Conservation (phyloP, 2,329 filamentous ascomycete genomes). For the Botrytis squamosa region DNA sequence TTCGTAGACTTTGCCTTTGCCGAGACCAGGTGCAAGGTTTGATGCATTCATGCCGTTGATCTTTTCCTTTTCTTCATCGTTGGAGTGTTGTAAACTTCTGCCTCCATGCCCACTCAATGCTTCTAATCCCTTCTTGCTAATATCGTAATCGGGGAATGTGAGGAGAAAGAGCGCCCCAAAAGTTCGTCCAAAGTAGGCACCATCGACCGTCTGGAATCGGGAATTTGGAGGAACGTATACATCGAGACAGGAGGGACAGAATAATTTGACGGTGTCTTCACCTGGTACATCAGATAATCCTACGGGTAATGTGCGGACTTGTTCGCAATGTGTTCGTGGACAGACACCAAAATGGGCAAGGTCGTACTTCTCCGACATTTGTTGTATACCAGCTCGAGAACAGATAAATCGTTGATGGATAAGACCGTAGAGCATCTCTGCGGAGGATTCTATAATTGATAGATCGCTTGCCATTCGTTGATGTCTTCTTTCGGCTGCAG, state of each 20-base stretch:
- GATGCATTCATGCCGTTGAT: slow-evolving; percentile 85
- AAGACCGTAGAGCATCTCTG: slow-evolving; percentile 96
- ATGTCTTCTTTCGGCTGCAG: slow-evolving; percentile 67
- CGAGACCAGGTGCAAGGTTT: slow-evolving; percentile 87
- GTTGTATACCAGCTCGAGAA: slow-evolving; percentile 91
- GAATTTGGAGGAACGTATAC: slow-evolving; percentile 98
- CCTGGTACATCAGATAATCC: slow-evolving; percentile 93
- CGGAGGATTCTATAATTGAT: slow-evolving; percentile 92
- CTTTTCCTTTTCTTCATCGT: slow-evolving; percentile 46
- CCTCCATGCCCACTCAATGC: slow-evolving; percentile 45
- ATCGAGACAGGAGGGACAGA: slow-evolving; percentile 94
- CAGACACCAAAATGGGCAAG: slow-evolving; percentile 93
- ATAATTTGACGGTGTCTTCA: slow-evolving; percentile 96
- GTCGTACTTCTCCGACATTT: slow-evolving; percentile 99
- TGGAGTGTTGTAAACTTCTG: slow-evolving; percentile 43
- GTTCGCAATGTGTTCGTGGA: slow-evolving; percentile 90
- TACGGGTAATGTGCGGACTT: slow-evolving; percentile 86
- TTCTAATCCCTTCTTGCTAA: slow-evolving; percentile 68
- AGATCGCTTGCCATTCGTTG: slow-evolving; percentile 87
- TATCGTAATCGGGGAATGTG: slow-evolving; percentile 94
- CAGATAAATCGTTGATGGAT: slow-evolving; percentile 99
- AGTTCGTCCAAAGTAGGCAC: slow-evolving; percentile 96
- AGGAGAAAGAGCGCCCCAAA: slow-evolving; percentile 97
- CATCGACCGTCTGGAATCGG: slow-evolving; percentile 94
- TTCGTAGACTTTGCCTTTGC: slow-evolving; percentile 81